phyloP scores from a whole-genome alignment of 768 basidiomycete species.

The Lactarius vividus region DNA sequence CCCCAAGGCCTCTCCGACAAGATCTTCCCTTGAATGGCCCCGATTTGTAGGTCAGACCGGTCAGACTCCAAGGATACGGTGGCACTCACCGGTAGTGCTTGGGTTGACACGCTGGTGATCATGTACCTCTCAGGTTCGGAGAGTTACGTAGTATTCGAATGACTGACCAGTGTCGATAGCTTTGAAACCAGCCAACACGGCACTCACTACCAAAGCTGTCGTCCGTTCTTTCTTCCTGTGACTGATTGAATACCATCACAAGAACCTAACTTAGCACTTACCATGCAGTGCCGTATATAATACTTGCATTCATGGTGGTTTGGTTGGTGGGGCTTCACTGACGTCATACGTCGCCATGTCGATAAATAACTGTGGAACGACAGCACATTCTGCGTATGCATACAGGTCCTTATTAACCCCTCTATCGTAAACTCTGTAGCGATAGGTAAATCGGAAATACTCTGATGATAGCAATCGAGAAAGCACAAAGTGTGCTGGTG shows the following conservation, averaged over 20 bases:
- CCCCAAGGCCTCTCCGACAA: constrained; percentile 72
- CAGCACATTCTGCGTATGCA: too few species aligned
- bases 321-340: background rate
- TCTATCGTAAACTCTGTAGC: too few species aligned
- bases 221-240: constrained; percentile 78
- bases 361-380: too few species aligned
- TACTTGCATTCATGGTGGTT: constrained; percentile 37
- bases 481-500: background rate
- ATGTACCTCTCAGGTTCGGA: background rate
- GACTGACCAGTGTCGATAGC: constrained; percentile 78
- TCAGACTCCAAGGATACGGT: background rate
- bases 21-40: constrained; percentile 43
- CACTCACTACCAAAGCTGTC: constrained; percentile 60
- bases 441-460: too few species aligned
- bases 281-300: constrained; percentile 67
- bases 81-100: constrained; percentile 62
- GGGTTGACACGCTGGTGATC: constrained; percentile 55
- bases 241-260: background rate
- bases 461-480: too few species aligned
- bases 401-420: too few species aligned
- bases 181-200: constrained; percentile 72
- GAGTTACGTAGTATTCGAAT: background rate
- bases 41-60: background rate
- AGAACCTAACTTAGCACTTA: constrained; percentile 27
- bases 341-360: too few species aligned